phyloP scores from a whole-genome alignment of 129 eudicot genomes.

The Lactuca saligna region DNA sequence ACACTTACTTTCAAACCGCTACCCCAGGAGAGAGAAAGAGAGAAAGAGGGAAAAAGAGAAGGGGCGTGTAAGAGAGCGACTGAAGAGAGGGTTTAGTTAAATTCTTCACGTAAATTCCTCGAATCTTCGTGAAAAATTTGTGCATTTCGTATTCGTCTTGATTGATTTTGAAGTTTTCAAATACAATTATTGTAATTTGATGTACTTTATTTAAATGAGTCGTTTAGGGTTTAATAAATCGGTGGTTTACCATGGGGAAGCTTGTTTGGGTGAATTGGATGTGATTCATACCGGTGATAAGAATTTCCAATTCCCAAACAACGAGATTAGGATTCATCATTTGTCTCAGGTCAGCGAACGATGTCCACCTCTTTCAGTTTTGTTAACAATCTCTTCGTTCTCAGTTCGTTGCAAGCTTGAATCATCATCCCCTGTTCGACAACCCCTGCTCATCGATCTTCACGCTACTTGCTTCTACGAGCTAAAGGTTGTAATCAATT shows the following conservation, averaged over 20 bases:
- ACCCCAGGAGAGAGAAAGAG: constrained; percentile 40
- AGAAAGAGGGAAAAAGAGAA: constrained; percentile 28
- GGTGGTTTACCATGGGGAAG: constrained; percentile 67
- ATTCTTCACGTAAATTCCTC: constrained; percentile 1
- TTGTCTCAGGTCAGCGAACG: constrained; percentile 62
- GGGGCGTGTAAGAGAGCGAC: constrained; percentile 29
- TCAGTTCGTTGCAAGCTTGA: constrained; percentile 84
- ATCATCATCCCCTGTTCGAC: constrained; percentile 40
- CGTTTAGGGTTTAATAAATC: constrained; percentile 77
- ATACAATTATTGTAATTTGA: constrained; percentile 11
- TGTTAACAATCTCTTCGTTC: constrained; percentile 60
- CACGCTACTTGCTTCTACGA: constrained; percentile 78
- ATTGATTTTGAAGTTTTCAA: constrained; percentile 3
- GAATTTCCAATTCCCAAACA: constrained; percentile 65
- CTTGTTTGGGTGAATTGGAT: constrained; percentile 72
- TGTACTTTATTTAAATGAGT: constrained; percentile 43
- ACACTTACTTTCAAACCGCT: constrained; percentile 47
- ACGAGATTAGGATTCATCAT: constrained; percentile 74
- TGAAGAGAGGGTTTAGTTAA: not conserved
- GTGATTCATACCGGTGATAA: constrained; percentile 46
- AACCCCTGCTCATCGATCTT: constrained; percentile 54
- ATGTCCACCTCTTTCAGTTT: constrained; percentile 69
- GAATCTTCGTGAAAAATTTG: not conserved
- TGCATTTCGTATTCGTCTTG: not conserved
- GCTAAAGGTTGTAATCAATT: constrained; percentile 42